These are phyloP conservation scores for Ophiostoma sp. DNA, from an alignment of 2,329 filamentous ascomycete genomes.

Conservation along the genomic window DNA sequence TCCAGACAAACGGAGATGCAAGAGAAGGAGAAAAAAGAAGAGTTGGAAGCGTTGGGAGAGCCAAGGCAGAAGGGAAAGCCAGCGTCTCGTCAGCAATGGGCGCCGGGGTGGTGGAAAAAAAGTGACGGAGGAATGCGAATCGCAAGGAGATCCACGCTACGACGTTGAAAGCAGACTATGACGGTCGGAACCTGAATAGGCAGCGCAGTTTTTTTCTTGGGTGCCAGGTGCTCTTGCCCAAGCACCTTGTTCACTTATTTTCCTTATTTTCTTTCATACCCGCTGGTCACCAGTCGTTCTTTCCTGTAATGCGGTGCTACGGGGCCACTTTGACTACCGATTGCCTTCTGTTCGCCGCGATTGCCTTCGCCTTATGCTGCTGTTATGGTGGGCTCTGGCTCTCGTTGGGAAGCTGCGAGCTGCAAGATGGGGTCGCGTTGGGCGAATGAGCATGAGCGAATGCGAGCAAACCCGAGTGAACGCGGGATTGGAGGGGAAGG, in stretches of 20 bases:
- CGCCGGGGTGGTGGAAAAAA: neutral
- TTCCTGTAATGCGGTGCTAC: neutral
- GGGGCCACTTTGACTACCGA: neutral
- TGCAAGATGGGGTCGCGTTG: neutral
- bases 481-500: neutral
- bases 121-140: constrained; percentile 1
- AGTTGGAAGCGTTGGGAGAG: neutral
- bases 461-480: neutral
- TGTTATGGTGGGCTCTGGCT: neutral
- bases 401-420: neutral
- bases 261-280: neutral
- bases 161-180: neutral
- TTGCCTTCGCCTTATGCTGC: neutral
- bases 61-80: neutral
- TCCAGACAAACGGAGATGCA: neutral
- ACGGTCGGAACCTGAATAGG: constrained; percentile 5
- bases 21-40: neutral
- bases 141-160: neutral
- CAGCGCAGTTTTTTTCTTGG: constrained; percentile 11
- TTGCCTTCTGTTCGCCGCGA: constrained; percentile 1
- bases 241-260: neutral
- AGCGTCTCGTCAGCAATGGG: constrained; percentile 5
- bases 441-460: constrained; percentile 1
- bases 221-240: constrained; percentile 9
- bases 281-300: constrained; percentile 9